These are phyloP conservation scores for Solanum peruvianum DNA, from an alignment of 257 asterid genomes.

Conservation along the genomic window DNA sequence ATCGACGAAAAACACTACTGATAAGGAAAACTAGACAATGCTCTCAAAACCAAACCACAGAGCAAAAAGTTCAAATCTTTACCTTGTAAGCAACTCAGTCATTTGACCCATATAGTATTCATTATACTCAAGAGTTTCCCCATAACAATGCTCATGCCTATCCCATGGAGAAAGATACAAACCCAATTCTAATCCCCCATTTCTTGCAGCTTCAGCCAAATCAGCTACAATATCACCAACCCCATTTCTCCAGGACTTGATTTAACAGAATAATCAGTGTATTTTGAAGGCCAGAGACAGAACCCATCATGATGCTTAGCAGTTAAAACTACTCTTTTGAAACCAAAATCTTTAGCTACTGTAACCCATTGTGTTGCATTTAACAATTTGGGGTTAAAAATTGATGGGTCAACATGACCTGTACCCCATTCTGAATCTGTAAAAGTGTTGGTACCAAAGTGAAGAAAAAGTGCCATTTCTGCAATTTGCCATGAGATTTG, in stretches of 20 bases:
- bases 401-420: slow-evolving; percentile 61
- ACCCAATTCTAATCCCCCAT: slow-evolving; percentile 62
- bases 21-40: not conserved
- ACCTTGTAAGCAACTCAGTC: slow-evolving; percentile 92
- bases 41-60: not conserved
- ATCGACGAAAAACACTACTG: too few relatives aligned
- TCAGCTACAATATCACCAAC: slow-evolving; percentile 67
- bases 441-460: slow-evolving; percentile 87
- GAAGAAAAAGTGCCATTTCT: slow-evolving; percentile 85
- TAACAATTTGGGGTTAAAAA: slow-evolving; percentile 55
- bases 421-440: slow-evolving; percentile 88
- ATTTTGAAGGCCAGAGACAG: slow-evolving; percentile 87
- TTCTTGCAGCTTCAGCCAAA: slow-evolving; percentile 55
- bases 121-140: slow-evolving; percentile 67
- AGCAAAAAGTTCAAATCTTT: not conserved
- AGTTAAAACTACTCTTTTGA: slow-evolving; percentile 56
- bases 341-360: slow-evolving; percentile 66
- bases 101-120: slow-evolving; percentile 86
- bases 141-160: slow-evolving; percentile 72
- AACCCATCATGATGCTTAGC: slow-evolving; percentile 97
- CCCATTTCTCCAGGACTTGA: slow-evolving; percentile 89
- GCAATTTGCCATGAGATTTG: slow-evolving; percentile 91
- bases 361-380: slow-evolving; percentile 86
- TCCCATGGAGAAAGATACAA: slow-evolving; percentile 99
- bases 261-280: slow-evolving; percentile 77